Evolutionary conservation across 257 asterid species (phyloP).

Genomic region (Cordia subcordata): DNA sequence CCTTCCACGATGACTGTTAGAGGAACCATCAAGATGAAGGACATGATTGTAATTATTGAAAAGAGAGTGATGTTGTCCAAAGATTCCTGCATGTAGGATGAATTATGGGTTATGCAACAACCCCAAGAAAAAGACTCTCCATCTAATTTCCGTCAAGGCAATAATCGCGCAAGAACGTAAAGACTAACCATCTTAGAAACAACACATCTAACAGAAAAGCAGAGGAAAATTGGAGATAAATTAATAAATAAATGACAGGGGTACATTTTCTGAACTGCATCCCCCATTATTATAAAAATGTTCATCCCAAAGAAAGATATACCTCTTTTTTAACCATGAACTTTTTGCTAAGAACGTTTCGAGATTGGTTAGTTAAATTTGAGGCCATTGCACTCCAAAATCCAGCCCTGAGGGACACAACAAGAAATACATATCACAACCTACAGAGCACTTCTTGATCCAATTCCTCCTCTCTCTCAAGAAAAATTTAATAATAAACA

Average conservation of each 20-base stretch:
- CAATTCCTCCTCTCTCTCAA: neutral
- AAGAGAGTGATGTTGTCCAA: constrained; percentile 51
- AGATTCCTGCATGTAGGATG: constrained; percentile 33
- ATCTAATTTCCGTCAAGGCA: too few relatives aligned
- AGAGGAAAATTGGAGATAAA: too few relatives aligned
- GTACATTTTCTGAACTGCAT: too few relatives aligned
- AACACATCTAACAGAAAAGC: too few relatives aligned
- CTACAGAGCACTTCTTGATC: neutral
- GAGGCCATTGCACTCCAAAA: constrained; percentile 99
- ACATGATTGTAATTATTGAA: constrained; percentile 51
- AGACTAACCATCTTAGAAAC: neutral
- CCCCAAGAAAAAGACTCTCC: neutral
- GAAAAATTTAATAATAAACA: constrained; percentile 12
- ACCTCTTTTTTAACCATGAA: constrained; percentile 95
- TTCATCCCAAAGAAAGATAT: neutral
- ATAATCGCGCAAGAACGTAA: too few relatives aligned
- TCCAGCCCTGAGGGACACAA: constrained; percentile 57
- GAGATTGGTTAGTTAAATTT: constrained; percentile 86
- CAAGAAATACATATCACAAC: constrained; percentile 8
- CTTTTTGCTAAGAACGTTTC: constrained; percentile 96
- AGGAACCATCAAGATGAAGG: constrained; percentile 46
- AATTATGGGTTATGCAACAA: constrained; percentile 17
- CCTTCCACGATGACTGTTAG: constrained; percentile 40
- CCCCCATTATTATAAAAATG: neutral
- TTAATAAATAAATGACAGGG: too few relatives aligned